Evolutionary conservation across 805 yeast genomes (phyloP).

Genomic region (Kuraishia molischiana): DNA sequence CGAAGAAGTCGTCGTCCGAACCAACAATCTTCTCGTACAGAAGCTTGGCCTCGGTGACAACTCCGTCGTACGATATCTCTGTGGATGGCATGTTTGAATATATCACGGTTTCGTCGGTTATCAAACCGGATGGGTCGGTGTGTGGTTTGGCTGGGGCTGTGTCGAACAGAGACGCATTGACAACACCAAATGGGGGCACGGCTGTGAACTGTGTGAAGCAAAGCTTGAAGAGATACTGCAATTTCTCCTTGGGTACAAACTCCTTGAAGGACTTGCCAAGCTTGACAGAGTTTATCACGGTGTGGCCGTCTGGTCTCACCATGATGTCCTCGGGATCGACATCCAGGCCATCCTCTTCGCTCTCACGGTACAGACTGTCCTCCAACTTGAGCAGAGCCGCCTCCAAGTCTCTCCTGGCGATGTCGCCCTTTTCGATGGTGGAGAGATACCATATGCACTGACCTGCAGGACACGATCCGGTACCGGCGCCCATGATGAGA

Average conservation of each 20-base stretch:
- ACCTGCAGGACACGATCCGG: conserved; percentile 81
- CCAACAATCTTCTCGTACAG: conserved; percentile 79
- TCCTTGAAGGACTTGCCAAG: conserved; percentile 79
- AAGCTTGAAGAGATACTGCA: conserved; percentile 51
- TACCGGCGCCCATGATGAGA: conserved; percentile 75
- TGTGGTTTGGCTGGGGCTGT: conserved; percentile 11
- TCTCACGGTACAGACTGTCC: conserved; percentile 69
- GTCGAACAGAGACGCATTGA: conserved; percentile 28
- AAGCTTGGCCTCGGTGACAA: conserved; percentile 69
- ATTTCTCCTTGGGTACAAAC: conserved; percentile 72
- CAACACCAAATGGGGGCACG: conserved; percentile 47
- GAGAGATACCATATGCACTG: conserved; percentile 88
- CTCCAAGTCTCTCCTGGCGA: conserved; percentile 71
- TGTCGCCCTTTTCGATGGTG: conserved; percentile 58
- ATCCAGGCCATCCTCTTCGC: conserved; percentile 48
- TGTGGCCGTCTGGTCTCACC: conserved; percentile 46
- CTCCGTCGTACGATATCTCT: conserved; percentile 88
- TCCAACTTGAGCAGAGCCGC: conserved; percentile 77
- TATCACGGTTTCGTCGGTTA: conserved; percentile 37
- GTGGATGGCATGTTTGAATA: conserved; percentile 62
- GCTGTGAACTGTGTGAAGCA: conserved; percentile 51
- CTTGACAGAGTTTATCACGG: conserved; percentile 70
- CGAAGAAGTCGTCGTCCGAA: conserved; percentile 91
- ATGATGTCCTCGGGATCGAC: conserved; percentile 48
- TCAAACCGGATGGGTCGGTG: conserved; percentile 21